Conservation (phyloP, 495 filamentous ascomycete species). For the Neurospora sublineolata region DNA sequence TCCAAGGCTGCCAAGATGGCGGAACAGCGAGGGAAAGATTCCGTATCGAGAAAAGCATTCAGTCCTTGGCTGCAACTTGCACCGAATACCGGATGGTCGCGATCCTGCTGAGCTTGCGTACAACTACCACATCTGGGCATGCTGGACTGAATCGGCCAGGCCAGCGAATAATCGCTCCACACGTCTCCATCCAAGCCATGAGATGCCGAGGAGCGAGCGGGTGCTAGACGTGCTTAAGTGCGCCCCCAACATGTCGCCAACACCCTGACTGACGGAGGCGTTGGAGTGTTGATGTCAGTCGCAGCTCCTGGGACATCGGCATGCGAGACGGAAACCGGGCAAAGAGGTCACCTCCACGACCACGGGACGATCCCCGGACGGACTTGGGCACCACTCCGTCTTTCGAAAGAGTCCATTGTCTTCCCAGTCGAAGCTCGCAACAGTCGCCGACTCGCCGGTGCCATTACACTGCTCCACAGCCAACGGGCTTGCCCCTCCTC, state of each 20-base stretch:
- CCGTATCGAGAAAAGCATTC: background rate
- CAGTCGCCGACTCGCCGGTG: background rate
- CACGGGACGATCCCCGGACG: background rate
- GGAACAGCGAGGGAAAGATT: background rate
- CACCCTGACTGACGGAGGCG: background rate
- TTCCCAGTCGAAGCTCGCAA: background rate
- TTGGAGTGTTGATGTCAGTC: background rate
- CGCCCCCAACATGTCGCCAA: background rate
- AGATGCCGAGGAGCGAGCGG: background rate
- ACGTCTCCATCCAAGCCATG: conserved; percentile 11
- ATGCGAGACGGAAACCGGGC: background rate
- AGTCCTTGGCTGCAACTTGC: background rate
- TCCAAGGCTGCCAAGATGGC: background rate
- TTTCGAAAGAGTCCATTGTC: background rate
- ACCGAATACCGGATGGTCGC: background rate
- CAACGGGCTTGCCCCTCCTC: background rate
- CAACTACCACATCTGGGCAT: background rate
- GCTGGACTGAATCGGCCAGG: background rate
- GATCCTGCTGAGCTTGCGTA: background rate
- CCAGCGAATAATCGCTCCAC: conserved; percentile 16
- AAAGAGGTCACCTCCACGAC: background rate
- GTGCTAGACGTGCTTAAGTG: background rate
- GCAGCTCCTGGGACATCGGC: background rate
- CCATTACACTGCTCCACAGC: background rate
- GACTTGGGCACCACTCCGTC: background rate